Evolutionary conservation across 2,329 filamentous ascomycete genomes (phyloP).

Genomic region (Tolypocladium tundrense): DNA sequence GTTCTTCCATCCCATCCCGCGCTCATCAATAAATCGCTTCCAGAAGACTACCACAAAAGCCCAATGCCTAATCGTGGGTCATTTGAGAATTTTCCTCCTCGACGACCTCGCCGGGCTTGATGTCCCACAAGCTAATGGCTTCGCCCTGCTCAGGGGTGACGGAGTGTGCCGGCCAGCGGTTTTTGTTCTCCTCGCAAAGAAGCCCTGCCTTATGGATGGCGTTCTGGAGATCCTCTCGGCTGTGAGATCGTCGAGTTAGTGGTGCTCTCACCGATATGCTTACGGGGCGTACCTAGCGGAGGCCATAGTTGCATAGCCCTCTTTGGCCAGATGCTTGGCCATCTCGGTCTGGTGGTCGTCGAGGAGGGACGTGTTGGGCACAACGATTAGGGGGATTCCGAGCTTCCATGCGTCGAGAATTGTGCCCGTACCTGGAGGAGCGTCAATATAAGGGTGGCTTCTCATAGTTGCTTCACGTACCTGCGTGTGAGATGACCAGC

Average conservation of each 20-base stretch:
- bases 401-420: slow-evolving; percentile 74
- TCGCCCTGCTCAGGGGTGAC: slow-evolving; percentile 4
- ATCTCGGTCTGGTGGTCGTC: slow-evolving; percentile 90
- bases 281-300: slow-evolving; percentile 44
- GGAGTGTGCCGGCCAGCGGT: slow-evolving; percentile 22
- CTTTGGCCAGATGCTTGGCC: slow-evolving; percentile 61
- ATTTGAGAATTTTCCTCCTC: slow-evolving; percentile 26
- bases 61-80: slow-evolving; percentile 25
- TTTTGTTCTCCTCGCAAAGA: slow-evolving; percentile 23
- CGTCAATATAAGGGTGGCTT: not conserved
- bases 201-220: slow-evolving; percentile 26
- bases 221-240: slow-evolving; percentile 20
- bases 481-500: slow-evolving; percentile 80
- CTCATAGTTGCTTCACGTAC: slow-evolving; percentile 34
- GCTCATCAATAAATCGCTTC: not conserved
- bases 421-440: slow-evolving; percentile 65
- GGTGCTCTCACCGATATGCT: not conserved
- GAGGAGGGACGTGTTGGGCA: slow-evolving; percentile 72
- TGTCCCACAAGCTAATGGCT: slow-evolving; percentile 23
- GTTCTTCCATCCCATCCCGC: not conserved
- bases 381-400: slow-evolving; percentile 70
- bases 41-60: slow-evolving; percentile 6
- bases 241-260: slow-evolving; percentile 1
- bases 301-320: slow-evolving; percentile 70
- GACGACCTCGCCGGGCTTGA: slow-evolving; percentile 19